A percentile compares a stretch with the other conserved stretches of the same genome.
phyloP scores from a whole-genome alignment of 2,329 filamentous ascomycete species.

The Xenosphaeropsis pyriputrescens region DNA sequence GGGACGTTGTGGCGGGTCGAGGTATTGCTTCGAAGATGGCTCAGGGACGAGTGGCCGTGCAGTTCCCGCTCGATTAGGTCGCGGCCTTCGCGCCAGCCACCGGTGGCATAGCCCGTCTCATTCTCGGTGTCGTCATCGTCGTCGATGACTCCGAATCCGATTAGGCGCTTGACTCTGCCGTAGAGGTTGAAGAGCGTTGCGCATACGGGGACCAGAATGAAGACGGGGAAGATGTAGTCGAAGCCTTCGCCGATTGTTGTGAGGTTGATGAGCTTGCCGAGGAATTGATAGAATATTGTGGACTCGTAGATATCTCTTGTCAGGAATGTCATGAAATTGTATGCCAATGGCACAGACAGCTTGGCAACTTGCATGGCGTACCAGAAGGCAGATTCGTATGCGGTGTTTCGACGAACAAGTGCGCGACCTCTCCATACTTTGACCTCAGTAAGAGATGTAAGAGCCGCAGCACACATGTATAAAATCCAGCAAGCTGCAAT shows the following conservation, averaged over 20 bases:
- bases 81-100: conserved; percentile 82
- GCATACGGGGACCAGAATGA: conserved; percentile 73
- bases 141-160: conserved; percentile 59
- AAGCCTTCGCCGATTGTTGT: conserved; percentile 75
- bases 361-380: conserved; percentile 87
- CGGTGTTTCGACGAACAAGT: conserved; percentile 79
- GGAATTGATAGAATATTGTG: conserved; percentile 77
- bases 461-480: conserved; percentile 88
- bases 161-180: conserved; percentile 58
- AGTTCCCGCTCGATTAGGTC: conserved; percentile 82
- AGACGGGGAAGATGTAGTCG: conserved; percentile 74
- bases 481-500: conserved; percentile 79
- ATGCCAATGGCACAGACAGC: conserved; percentile 80
- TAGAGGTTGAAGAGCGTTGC: conserved; percentile 87
- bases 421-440: conserved; percentile 97
- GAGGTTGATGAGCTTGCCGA: conserved; percentile 70
- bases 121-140: conserved; percentile 58
- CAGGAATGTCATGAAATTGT: conserved; percentile 92
- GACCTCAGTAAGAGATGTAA: conserved; percentile 79
- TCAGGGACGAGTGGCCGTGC: conserved; percentile 43
- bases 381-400: conserved; percentile 89
- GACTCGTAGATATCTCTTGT: conserved; percentile 55
- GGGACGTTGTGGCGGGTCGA: conserved; percentile 7
- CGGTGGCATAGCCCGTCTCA: conserved; percentile 53
- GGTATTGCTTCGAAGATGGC: conserved; percentile 22